These are phyloP conservation scores for Neurospora sp. DNA, from an alignment of 495 filamentous ascomycete genomes.

Conservation along the genomic window DNA sequence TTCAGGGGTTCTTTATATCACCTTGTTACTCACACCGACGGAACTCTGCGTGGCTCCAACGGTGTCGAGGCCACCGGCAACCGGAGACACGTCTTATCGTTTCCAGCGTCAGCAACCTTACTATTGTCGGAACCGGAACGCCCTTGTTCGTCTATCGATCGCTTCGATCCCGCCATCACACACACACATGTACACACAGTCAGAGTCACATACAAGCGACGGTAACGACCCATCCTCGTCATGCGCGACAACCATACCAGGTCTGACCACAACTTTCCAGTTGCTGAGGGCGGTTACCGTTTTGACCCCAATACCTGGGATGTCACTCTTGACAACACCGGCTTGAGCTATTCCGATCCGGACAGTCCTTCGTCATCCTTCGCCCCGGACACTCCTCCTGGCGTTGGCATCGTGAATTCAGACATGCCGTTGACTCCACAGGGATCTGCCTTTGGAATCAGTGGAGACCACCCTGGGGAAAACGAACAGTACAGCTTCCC, in stretches of 20 bases:
- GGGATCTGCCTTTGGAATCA: neutral
- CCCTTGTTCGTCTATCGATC: neutral
- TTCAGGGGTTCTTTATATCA: neutral
- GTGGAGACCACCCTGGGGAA: neutral
- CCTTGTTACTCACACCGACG: neutral
- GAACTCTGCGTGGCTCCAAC: neutral
- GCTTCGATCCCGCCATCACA: neutral
- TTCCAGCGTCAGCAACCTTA: neutral
- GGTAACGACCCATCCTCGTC: neutral
- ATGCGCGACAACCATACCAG: neutral
- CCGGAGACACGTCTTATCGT: neutral
- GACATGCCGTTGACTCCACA: neutral
- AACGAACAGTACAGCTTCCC: neutral
- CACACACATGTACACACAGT: neutral
- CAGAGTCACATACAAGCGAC: neutral
- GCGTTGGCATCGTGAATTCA: neutral
- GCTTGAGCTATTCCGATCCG: neutral
- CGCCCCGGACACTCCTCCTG: neutral
- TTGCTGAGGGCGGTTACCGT: neutral
- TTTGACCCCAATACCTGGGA: neutral
- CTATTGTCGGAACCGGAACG: neutral
- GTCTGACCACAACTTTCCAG: neutral
- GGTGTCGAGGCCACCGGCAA: neutral
- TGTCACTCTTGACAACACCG: neutral
- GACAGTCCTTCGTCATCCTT: neutral